These are phyloP conservation scores for Collybia sordida DNA, from an alignment of 768 basidiomycete species.

Conservation along the genomic window DNA sequence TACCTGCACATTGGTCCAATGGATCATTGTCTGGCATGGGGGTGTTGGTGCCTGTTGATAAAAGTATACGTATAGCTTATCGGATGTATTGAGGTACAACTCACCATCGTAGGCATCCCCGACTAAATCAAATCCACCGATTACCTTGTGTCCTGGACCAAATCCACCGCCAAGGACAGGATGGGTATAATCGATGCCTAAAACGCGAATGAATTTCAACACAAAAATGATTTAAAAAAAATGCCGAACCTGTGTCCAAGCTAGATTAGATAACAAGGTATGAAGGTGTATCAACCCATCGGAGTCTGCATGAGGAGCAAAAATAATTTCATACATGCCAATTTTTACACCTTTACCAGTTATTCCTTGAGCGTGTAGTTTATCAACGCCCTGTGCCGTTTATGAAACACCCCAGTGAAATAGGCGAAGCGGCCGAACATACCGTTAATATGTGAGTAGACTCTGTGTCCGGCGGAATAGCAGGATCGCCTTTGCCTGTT, in stretches of 20 bases:
- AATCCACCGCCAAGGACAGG: slow-evolving; percentile 53
- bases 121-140: slow-evolving; percentile 58
- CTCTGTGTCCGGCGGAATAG: slow-evolving; percentile 43
- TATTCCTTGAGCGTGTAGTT: slow-evolving; percentile 60
- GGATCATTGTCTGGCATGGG: slow-evolving; percentile 54
- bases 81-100: not conserved
- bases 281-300: not conserved
- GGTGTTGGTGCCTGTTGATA: slow-evolving; percentile 35
- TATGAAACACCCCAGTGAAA: not conserved
- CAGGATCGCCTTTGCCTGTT: slow-evolving; percentile 38
- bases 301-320: not conserved
- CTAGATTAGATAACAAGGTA: slow-evolving; percentile 26
- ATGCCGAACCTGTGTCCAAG: slow-evolving; percentile 45
- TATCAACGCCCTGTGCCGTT: slow-evolving; percentile 52
- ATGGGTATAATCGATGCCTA: slow-evolving; percentile 55
- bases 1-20: slow-evolving; percentile 48
- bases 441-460: slow-evolving; percentile 58
- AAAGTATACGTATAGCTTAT: not conserved
- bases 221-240: slow-evolving; percentile 14
- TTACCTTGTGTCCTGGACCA: slow-evolving; percentile 51
- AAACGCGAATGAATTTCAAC: not conserved
- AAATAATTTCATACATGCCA: slow-evolving; percentile 47
- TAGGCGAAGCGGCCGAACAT: slow-evolving; percentile 9
- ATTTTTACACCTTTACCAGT: slow-evolving; percentile 67
- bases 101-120: slow-evolving; percentile 52